A percentile compares a stretch with the other conserved stretches of the same genome.
phyloP scores from a whole-genome alignment of 1,139 yeast species.

The Lizanozyma gosingica region DNA sequence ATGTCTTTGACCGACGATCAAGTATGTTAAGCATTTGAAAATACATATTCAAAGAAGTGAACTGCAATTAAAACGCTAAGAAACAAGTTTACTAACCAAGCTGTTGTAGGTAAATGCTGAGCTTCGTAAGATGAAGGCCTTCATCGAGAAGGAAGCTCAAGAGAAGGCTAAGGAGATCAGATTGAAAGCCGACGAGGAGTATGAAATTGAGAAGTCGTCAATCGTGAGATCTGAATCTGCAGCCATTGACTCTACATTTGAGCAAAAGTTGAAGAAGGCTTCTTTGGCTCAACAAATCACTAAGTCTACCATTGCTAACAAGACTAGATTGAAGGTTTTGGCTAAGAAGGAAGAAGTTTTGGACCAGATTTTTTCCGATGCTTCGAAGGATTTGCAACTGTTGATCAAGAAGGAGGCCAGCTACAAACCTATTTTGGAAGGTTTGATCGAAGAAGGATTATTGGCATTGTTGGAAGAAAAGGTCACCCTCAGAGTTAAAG shows the following conservation, averaged over 20 bases:
- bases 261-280: slow-evolving; percentile 82
- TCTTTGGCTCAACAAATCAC: slow-evolving; percentile 90
- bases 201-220: slow-evolving; percentile 93
- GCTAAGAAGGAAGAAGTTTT: slow-evolving; percentile 80
- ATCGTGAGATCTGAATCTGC: slow-evolving; percentile 89
- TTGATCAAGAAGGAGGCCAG: slow-evolving; percentile 36
- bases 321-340: slow-evolving; percentile 84
- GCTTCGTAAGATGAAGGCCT: slow-evolving; percentile 95
- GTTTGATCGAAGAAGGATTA: slow-evolving; percentile 78
- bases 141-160: slow-evolving; percentile 97
- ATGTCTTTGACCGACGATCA: slow-evolving; percentile 42
- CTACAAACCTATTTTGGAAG: slow-evolving; percentile 63
- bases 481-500: slow-evolving; percentile 58
- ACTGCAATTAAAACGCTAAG: not conserved
- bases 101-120: slow-evolving; percentile 74
- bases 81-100: slow-evolving; percentile 7
- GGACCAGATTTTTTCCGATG: slow-evolving; percentile 62
- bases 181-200: slow-evolving; percentile 96
- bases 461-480: slow-evolving; percentile 64
- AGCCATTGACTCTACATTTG: slow-evolving; percentile 74
- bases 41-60: not conserved
- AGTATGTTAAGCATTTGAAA: slow-evolving; percentile 25
- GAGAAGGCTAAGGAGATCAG: slow-evolving; percentile 96
- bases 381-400: slow-evolving; percentile 52
- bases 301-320: slow-evolving; percentile 90